Conservation (phyloP, 2,329 filamentous ascomycete species). For the Penicillium polonicum region DNA sequence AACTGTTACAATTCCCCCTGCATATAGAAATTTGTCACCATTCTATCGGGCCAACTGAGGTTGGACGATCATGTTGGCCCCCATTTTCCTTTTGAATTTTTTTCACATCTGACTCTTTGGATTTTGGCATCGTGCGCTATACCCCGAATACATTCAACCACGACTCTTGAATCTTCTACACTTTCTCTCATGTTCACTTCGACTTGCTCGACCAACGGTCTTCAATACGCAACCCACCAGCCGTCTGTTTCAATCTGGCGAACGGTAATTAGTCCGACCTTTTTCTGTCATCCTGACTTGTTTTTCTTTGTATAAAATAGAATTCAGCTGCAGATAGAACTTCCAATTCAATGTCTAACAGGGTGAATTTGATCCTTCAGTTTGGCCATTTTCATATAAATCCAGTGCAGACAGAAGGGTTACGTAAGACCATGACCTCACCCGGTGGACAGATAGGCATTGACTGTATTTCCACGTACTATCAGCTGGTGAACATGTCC, state of each 20-base stretch:
- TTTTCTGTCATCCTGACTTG: background rate
- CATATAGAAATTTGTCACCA: constrained; percentile 11
- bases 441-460: no score
- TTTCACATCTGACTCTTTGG: background rate
- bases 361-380: background rate
- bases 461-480: background rate
- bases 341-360: background rate
- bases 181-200: background rate
- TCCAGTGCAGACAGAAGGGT: background rate
- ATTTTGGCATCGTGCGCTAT: constrained; percentile 11
- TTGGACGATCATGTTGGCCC: background rate
- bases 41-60: background rate
- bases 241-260: background rate
- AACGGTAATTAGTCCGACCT: background rate
- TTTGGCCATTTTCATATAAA: background rate
- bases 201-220: background rate
- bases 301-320: background rate
- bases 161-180: background rate
- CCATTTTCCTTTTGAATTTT: background rate
- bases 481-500: background rate
- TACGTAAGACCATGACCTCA: background rate
- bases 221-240: background rate
- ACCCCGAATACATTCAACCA: constrained; percentile 6
- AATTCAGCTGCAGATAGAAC: background rate
- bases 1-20: background rate